Evolutionary conservation across 768 basidiomycete genomes (phyloP).

Genomic region (Fibroporia radiculosa): DNA sequence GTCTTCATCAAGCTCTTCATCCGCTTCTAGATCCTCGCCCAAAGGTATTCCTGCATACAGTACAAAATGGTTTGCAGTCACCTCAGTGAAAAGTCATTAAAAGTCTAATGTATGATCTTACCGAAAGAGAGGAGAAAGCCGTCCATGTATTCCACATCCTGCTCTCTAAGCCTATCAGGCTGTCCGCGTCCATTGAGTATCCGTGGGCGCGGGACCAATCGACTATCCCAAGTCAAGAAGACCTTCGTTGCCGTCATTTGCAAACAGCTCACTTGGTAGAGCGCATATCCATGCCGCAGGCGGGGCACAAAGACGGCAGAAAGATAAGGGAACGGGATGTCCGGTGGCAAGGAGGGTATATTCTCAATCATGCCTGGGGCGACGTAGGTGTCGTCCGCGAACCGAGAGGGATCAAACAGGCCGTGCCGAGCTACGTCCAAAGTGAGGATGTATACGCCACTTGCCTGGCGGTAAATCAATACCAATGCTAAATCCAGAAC

Average conservation of each 20-base stretch:
- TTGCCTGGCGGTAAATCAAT: slow-evolving; percentile 11
- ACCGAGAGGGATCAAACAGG: slow-evolving; percentile 8
- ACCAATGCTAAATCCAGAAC: neutral
- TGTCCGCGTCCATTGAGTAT: too few species aligned
- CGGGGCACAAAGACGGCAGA: slow-evolving; percentile 9
- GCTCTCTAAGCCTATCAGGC: too few species aligned
- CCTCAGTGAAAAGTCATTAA: too few species aligned
- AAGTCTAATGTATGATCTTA: too few species aligned
- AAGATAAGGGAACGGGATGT: slow-evolving; percentile 12
- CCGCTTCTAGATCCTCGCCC: too few species aligned
- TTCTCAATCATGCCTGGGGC: slow-evolving; percentile 2
- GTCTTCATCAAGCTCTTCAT: too few species aligned
- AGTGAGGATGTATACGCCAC: slow-evolving; percentile 19
- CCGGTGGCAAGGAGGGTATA: slow-evolving; percentile 3
- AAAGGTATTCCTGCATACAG: too few species aligned
- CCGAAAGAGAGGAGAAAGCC: too few species aligned
- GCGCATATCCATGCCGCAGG: slow-evolving; percentile 1
- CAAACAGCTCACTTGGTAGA: slow-evolving; percentile 18
- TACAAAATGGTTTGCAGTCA: too few species aligned
- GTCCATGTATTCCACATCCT: too few species aligned
- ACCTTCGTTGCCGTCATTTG: slow-evolving; percentile 23
- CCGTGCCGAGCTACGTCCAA: slow-evolving; percentile 15
- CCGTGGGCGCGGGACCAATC: too few species aligned
- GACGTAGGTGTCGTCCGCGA: neutral
- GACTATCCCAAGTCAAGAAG: slow-evolving; percentile 17